Conservation (phyloP, 1,284 basidiomycete species). For the Leccinum pallidistipes region DNA sequence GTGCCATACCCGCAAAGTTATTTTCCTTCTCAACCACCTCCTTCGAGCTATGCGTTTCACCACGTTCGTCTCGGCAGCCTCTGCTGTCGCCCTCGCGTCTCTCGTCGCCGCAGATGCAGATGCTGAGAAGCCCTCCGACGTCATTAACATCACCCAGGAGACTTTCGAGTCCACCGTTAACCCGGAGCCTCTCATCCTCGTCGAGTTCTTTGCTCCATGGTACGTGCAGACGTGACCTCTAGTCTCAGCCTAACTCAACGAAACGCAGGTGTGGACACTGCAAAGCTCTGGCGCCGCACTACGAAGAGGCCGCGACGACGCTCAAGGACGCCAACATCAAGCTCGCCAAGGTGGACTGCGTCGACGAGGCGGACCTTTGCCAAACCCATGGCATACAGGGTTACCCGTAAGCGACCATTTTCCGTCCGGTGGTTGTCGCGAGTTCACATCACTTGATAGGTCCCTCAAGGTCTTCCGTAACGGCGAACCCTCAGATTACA, state of each 20-base stretch:
- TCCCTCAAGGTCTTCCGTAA: constrained; percentile 92
- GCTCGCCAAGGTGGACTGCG: constrained; percentile 96
- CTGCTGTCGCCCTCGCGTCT: constrained; percentile 55
- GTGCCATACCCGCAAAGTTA: not conserved
- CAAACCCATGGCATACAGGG: constrained; percentile 83
- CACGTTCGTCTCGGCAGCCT: constrained; percentile 48
- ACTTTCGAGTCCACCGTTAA: constrained; percentile 75
- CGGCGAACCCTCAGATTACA: constrained; percentile 79
- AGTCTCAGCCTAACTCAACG: not conserved
- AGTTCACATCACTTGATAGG: constrained; percentile 35
- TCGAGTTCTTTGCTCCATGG: constrained; percentile 97
- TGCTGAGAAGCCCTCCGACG: constrained; percentile 69
- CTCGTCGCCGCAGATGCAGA: constrained; percentile 57
- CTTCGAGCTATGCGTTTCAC: constrained; percentile 62
- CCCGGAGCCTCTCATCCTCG: constrained; percentile 78
- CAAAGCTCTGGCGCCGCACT: constrained; percentile 91
- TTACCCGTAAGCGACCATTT: constrained; percentile 72
- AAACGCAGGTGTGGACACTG: constrained; percentile 81
- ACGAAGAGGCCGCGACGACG: constrained; percentile 92
- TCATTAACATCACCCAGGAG: constrained; percentile 70
- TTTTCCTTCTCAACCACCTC: not conserved
- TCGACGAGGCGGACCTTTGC: constrained; percentile 86
- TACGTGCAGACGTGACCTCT: constrained; percentile 33
- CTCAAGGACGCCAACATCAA: constrained; percentile 91
- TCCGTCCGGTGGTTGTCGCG: not conserved